Evolutionary conservation across 2,329 filamentous ascomycete genomes (phyloP).

Genomic region (Trichophyton simii): DNA sequence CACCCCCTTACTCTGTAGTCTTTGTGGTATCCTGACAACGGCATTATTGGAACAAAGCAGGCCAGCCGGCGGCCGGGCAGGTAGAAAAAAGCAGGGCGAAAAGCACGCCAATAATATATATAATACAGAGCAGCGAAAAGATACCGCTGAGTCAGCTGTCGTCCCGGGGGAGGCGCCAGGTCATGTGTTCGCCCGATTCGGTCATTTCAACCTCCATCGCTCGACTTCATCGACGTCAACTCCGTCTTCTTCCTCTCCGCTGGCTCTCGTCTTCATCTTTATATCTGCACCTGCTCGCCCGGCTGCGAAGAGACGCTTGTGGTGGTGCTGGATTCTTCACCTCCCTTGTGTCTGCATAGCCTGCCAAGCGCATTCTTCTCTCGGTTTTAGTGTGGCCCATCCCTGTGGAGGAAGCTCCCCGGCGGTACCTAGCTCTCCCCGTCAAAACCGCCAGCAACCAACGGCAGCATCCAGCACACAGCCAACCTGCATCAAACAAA

Average conservation of each 20-base stretch:
- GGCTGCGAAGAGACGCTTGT: not conserved
- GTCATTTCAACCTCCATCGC: not conserved
- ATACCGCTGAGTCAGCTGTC: not conserved
- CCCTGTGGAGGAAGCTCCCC: constrained; percentile 3
- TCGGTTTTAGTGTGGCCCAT: not conserved
- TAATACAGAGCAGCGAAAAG: not conserved
- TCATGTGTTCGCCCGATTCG: not conserved
- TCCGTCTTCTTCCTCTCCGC: not conserved
- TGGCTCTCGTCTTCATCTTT: not conserved
- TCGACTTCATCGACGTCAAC: not conserved
- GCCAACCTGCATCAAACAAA: constrained; percentile 1
- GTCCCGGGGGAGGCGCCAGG: not conserved
- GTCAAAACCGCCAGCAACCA: not conserved
- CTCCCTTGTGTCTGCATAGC: not conserved
- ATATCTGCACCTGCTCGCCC: not conserved
- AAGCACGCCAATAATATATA: not conserved
- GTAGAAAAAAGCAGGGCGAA: not conserved
- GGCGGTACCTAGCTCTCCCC: not conserved
- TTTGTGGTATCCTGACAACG: not conserved
- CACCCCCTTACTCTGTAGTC: too few species aligned
- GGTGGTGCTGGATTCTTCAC: not conserved
- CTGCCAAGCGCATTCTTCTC: not conserved
- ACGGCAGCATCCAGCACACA: not conserved
- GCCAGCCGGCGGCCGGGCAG: not conserved
- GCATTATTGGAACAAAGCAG: not conserved